Conservation (phyloP, 176 grass and related monocot genomes). For the Saccharum officinarum region DNA sequence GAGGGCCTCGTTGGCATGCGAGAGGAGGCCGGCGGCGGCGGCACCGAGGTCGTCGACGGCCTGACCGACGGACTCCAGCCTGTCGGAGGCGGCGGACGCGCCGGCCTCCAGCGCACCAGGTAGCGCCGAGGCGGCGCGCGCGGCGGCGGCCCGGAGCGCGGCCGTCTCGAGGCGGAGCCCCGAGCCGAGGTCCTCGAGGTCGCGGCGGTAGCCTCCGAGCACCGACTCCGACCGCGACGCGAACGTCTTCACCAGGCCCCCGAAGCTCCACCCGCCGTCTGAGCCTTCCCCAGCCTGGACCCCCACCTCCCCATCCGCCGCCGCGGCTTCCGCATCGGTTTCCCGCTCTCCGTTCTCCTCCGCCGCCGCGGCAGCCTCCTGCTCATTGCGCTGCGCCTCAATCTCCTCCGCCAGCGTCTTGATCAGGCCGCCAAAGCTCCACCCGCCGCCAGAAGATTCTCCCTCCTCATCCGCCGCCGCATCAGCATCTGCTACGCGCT, state of each 20-base stretch:
- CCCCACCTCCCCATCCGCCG: not conserved
- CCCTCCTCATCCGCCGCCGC: constrained; percentile 4
- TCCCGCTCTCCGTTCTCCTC: constrained; percentile 16
- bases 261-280: constrained; percentile 51
- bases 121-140: constrained; percentile 36
- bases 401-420: constrained; percentile 65
- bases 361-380: not conserved
- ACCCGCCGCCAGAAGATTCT: constrained; percentile 36
- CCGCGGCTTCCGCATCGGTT: not conserved
- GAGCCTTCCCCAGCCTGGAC: not conserved
- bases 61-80: constrained; percentile 75
- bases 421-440: constrained; percentile 70
- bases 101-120: constrained; percentile 59
- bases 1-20: constrained; percentile 76
- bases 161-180: constrained; percentile 64
- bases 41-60: constrained; percentile 71
- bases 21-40: constrained; percentile 50
- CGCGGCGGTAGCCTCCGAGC: constrained; percentile 64
- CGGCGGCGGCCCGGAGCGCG: constrained; percentile 49
- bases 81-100: constrained; percentile 59
- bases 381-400: constrained; percentile 41
- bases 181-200: constrained; percentile 76
- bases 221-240: constrained; percentile 63
- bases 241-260: constrained; percentile 74
- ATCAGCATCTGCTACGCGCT: not conserved